Evolutionary conservation across 2,329 filamentous ascomycete species (phyloP).

Genomic region (Cadophora sp.): DNA sequence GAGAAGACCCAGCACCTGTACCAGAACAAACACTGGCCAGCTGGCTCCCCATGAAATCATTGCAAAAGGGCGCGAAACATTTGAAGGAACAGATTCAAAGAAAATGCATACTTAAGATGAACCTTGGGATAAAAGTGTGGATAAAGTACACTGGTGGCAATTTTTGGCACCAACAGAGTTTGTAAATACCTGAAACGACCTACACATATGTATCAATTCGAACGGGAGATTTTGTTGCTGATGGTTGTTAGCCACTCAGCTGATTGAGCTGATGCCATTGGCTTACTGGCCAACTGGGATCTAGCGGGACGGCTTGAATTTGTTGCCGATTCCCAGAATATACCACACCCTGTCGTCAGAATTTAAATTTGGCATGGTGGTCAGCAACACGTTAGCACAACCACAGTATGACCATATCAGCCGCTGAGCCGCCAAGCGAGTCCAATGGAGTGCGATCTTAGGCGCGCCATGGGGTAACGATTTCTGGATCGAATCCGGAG

Average conservation of each 20-base stretch:
- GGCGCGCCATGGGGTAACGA: not conserved
- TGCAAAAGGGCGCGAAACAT: slow-evolving; percentile 21
- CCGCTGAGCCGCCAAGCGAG: slow-evolving; percentile 13
- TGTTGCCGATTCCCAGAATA: slow-evolving; percentile 9
- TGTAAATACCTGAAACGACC: slow-evolving; percentile 16
- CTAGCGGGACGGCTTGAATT: slow-evolving; percentile 3
- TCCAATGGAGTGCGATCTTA: not conserved
- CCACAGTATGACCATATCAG: slow-evolving; percentile 1
- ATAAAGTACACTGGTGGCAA: not conserved
- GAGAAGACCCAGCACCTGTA: slow-evolving; percentile 3
- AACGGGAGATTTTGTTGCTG: slow-evolving; percentile 4
- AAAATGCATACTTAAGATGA: slow-evolving; percentile 3
- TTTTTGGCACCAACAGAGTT: not conserved
- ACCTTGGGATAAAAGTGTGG: not conserved
- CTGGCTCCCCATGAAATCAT: slow-evolving; percentile 34
- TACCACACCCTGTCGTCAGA: not conserved
- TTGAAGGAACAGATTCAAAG: slow-evolving; percentile 4
- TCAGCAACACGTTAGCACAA: slow-evolving; percentile 19
- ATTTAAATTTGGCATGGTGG: slow-evolving; percentile 19
- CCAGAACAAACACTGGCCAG: slow-evolving; percentile 24
- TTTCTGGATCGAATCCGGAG: not conserved
- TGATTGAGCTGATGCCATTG: slow-evolving; percentile 13
- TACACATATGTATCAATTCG: slow-evolving; percentile 10
- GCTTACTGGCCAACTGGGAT: not conserved
- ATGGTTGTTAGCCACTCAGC: slow-evolving; percentile 13